Conservation (phyloP, 1,139 yeast genomes). For the Lodderomyces jiufengensis region DNA sequence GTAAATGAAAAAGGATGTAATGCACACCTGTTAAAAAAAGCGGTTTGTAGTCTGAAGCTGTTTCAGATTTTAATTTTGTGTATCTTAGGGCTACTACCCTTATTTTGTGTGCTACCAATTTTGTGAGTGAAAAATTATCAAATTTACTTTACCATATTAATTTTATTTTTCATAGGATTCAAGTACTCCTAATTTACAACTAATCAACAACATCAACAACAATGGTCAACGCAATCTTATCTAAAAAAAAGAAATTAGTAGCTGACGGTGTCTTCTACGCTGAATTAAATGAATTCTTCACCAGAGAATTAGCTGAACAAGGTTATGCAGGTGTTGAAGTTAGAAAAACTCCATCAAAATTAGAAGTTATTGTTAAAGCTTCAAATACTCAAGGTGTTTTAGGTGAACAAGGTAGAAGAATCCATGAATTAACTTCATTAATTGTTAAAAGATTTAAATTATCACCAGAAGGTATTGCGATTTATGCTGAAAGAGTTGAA, state of each 20-base stretch:
- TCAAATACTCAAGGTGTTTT: slow-evolving; percentile 98
- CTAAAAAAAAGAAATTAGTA: slow-evolving; percentile 87
- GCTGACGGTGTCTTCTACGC: slow-evolving; percentile 99
- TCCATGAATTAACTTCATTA: slow-evolving; percentile 96
- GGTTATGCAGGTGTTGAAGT: slow-evolving; percentile 99
- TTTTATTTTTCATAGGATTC: no score
- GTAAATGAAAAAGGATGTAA: no score
- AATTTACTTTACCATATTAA: no score
- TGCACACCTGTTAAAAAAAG: no score
- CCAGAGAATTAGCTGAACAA: slow-evolving; percentile 99
- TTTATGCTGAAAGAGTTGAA: slow-evolving; percentile 99
- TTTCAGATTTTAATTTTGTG: no score
- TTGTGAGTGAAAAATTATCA: not conserved
- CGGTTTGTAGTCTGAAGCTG: no score
- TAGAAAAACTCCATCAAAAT: slow-evolving; percentile 97
- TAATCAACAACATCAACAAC: slow-evolving; percentile 9
- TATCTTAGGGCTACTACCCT: no score
- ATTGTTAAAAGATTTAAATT: slow-evolving; percentile 98
- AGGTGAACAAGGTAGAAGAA: slow-evolving; percentile 99
- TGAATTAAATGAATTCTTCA: slow-evolving; percentile 99
- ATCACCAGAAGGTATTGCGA: slow-evolving; percentile 89
- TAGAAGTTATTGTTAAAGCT: slow-evolving; percentile 98
- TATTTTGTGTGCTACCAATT: no score
- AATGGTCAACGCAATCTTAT: slow-evolving; percentile 56
- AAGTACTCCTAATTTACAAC: no score